Percentiles rank a stretch among this genome's conserved stretches.
Conservation (phyloP, 805 yeast species). For the Helenozyma baotianmanensis region DNA sequence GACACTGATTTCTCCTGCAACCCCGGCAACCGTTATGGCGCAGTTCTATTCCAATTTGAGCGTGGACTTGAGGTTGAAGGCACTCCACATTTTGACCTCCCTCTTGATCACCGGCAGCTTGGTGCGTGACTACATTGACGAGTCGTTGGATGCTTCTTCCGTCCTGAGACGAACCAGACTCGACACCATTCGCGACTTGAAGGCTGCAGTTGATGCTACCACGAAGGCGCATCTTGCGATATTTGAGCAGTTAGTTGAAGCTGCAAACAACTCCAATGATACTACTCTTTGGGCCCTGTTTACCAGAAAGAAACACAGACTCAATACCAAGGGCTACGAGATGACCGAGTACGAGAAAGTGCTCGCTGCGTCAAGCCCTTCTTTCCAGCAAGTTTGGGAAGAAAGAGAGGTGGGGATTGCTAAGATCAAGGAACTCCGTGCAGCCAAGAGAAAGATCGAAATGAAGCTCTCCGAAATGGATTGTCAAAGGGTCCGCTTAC, state of each 20-base stretch:
- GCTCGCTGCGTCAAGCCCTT: conserved; percentile 37
- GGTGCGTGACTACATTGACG: conserved; percentile 63
- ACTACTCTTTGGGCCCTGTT: conserved; percentile 8
- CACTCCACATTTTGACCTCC: conserved; percentile 60
- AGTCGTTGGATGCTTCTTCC: conserved; percentile 60
- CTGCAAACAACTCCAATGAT: conserved; percentile 5
- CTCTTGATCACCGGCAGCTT: conserved; percentile 54
- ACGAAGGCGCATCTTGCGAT: conserved; percentile 27
- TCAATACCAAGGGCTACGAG: conserved; percentile 31
- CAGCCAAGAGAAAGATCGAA: conserved; percentile 52
- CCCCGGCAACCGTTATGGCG: conserved; percentile 43
- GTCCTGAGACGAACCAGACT: conserved; percentile 60
- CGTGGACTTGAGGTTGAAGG: conserved; percentile 49
- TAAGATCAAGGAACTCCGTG: conserved; percentile 43
- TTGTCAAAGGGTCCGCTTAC: conserved; percentile 64
- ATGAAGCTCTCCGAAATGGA: conserved; percentile 63
- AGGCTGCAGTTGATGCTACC: conserved; percentile 47
- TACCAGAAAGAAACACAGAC: conserved; percentile 20
- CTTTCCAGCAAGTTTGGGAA: conserved; percentile 41
- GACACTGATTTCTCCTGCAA: conserved; percentile 36
- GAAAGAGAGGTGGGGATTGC: conserved; percentile 38
- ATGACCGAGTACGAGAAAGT: conserved; percentile 37
- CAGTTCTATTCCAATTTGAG: conserved; percentile 55
- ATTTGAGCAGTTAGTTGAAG: conserved; percentile 17
- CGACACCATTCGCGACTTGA: conserved; percentile 61